These are phyloP conservation scores for Trichocladium antarcticum DNA, from an alignment of 495 filamentous ascomycete species.

Conservation along the genomic window DNA sequence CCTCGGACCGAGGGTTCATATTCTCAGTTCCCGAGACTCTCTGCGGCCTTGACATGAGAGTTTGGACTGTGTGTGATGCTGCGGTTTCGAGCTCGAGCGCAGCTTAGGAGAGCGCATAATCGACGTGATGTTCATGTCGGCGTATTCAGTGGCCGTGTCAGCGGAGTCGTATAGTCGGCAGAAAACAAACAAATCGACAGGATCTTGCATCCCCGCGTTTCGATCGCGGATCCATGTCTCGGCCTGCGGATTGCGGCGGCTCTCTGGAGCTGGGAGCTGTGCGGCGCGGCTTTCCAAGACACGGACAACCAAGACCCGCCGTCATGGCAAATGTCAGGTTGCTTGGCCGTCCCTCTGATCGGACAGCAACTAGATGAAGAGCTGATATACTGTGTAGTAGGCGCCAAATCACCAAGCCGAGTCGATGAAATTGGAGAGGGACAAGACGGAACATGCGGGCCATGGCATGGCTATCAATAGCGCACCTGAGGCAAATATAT, in stretches of 20 bases:
- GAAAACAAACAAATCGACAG: background rate
- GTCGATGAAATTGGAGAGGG: background rate
- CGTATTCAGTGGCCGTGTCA: too few relatives aligned
- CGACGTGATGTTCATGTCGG: too few relatives aligned
- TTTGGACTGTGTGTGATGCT: too few relatives aligned
- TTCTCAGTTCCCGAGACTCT: too few relatives aligned
- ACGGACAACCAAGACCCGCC: too few relatives aligned
- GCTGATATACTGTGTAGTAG: background rate
- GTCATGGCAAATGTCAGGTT: too few relatives aligned
- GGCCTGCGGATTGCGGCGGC: background rate
- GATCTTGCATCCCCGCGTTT: background rate
- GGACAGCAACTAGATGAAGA: too few relatives aligned
- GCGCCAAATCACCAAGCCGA: background rate
- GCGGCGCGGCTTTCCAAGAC: slow-evolving; percentile 12
- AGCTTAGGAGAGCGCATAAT: too few relatives aligned
- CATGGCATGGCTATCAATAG: slow-evolving; percentile 5
- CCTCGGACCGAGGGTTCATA: background rate
- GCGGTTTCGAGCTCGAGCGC: too few relatives aligned
- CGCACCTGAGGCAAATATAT: background rate
- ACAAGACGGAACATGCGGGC: background rate
- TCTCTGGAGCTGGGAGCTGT: slow-evolving; percentile 5
- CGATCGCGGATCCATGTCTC: background rate
- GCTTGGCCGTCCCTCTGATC: too few relatives aligned
- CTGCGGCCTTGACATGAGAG: too few relatives aligned
- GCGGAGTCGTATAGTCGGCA: too few relatives aligned